Conservation (phyloP, 768 basidiomycete genomes). For the Rhizopogon vesiculosus region DNA sequence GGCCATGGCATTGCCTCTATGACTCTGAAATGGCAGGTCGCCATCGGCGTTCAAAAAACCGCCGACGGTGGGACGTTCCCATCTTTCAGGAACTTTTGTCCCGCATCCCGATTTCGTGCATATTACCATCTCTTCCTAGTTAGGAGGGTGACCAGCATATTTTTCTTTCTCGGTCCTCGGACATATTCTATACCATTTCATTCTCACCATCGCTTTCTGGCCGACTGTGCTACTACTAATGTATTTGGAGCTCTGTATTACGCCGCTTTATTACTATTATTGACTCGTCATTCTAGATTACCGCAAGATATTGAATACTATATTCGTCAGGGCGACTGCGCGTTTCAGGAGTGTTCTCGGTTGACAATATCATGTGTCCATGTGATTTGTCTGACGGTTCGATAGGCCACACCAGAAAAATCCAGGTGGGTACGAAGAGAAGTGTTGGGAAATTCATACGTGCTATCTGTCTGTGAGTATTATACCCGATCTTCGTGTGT, state of each 20-base stretch:
- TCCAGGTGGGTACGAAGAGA: not conserved
- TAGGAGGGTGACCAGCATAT: not conserved
- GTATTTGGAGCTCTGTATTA: slow-evolving; percentile 1
- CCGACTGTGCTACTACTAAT: not conserved
- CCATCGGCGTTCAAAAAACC: slow-evolving; percentile 15
- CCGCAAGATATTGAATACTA: not conserved
- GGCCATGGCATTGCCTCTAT: slow-evolving; percentile 53
- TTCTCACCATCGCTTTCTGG: not conserved
- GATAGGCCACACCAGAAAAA: not conserved
- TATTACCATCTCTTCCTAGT: slow-evolving; percentile 1
- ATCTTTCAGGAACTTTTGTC: not conserved
- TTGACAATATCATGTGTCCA: not conserved
- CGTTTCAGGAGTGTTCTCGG: not conserved
- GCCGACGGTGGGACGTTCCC: slow-evolving; percentile 14
- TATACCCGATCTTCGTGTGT: not conserved
- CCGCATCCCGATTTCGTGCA: slow-evolving; percentile 5
- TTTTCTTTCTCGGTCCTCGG: not conserved
- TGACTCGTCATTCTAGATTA: not conserved
- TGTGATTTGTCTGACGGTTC: not conserved
- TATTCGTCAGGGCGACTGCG: not conserved
- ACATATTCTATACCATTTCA: not conserved
- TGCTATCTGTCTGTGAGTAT: not conserved
- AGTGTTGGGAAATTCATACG: not conserved
- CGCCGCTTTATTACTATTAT: not conserved
- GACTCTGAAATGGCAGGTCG: slow-evolving; percentile 20